Evolutionary conservation across 768 basidiomycete genomes (phyloP), one percentile per base, ranked within the genome.

Genomic region (Leccinum fibrillosum): DNA sequence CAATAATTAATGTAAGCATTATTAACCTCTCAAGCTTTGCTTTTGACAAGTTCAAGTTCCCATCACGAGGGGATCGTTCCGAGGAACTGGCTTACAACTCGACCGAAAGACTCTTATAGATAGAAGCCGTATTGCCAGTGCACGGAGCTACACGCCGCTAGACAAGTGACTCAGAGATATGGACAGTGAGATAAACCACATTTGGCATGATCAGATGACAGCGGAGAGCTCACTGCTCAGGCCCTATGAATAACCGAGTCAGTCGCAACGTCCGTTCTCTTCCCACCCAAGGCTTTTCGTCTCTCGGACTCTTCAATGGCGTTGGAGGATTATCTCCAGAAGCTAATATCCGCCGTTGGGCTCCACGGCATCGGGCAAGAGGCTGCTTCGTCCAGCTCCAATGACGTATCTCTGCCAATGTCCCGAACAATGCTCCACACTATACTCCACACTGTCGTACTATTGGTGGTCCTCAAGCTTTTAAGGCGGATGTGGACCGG

Each of bases 401-500:
- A 64, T 66, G 68, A 70, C 64, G 63, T 58, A 64, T 30, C 56
- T n/a, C n/a, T 37, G 23, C 17, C 56, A 26, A 35, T 50, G 32
- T 54, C 49, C 55, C 55, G 54, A 23, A n/a, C 51, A 25, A 32
- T 60, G 55, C 65, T 69, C 60, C 59, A 55, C 62, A 19, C 52
- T 55, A n/a, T 56, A 54, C 62, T 65, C 54, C 63, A 61, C 48
- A 52, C 52, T 49, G 37, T 64, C 32, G 34, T 52, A 48, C 19
- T 59, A 50, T 53, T 63, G 32, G 55, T 39, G 15, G 35, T 37
- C 28, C 58, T 61, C 34, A 21, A 26, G 42, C 28, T 49, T 45
- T 55, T 68, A 49, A 68, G 54, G 47, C 55, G 62, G 67, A 60
- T 35, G 30, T 56, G 58, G 57, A 28, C 23, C 44, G 52, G 28